Conservation (phyloP, 2,329 filamentous ascomycete species). For the Akanthomyces dipterigenus region DNA sequence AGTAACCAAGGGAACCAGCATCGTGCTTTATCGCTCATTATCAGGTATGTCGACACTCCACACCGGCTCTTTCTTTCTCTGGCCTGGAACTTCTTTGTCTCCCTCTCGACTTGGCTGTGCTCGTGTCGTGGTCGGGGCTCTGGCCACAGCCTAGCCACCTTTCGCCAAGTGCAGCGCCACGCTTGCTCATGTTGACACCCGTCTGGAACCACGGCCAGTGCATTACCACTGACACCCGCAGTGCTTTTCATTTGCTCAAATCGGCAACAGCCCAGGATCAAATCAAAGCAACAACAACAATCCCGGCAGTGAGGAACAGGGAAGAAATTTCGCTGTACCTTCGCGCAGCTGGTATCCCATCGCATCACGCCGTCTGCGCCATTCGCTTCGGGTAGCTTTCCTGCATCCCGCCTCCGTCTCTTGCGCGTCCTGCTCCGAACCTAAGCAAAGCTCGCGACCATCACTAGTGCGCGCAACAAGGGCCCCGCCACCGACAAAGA, state of each 20-base stretch:
- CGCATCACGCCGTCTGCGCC: not conserved
- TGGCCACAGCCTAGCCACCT: slow-evolving; percentile 3
- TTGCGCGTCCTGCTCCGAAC: not conserved
- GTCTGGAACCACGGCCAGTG: not conserved
- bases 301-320: not conserved
- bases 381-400: not conserved
- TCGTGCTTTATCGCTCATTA: not conserved
- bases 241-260: not conserved
- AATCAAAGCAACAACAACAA: not conserved
- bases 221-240: not conserved
- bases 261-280: not conserved
- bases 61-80: not conserved
- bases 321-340: not conserved
- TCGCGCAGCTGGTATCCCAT: not conserved
- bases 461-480: not conserved
- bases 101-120: not conserved
- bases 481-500: not conserved
- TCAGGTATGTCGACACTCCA: not conserved
- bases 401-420: not conserved
- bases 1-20: not conserved
- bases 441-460: not conserved
- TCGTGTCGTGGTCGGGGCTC: slow-evolving; percentile 8
- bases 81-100: not conserved
- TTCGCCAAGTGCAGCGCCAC: not conserved
- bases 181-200: not conserved